Percentiles rank a stretch among this genome's conserved stretches.
Evolutionary conservation across 2,329 filamentous ascomycete species (phyloP).

Genomic region (Arthrobotrys pseudoclavata): DNA sequence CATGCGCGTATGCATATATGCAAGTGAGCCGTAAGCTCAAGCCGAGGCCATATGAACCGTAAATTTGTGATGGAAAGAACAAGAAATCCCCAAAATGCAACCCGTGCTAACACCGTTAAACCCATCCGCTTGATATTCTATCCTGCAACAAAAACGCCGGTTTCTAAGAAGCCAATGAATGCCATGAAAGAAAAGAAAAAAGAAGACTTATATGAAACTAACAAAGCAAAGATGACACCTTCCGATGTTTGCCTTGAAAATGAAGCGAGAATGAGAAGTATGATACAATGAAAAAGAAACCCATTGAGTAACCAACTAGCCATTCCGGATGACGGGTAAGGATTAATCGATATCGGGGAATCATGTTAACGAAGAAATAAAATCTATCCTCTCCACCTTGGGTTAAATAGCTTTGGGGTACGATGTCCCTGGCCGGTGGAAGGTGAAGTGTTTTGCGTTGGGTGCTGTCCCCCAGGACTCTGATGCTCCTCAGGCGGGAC

Average conservation of each 20-base stretch:
- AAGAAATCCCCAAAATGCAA: not conserved
- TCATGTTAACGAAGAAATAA: not conserved
- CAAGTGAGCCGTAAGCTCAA: not conserved
- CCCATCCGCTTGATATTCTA: conserved; percentile 22
- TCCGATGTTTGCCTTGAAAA: conserved; percentile 26
- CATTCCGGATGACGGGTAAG: conserved; percentile 25
- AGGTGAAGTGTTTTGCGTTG: not conserved
- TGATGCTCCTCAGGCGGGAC: conserved; percentile 13
- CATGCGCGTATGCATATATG: conserved; percentile 7
- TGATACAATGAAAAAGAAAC: conserved; percentile 12
- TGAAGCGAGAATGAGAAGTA: conserved; percentile 17
- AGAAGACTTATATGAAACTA: conserved; percentile 19
- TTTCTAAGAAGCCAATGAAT: conserved; percentile 5
- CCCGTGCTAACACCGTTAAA: conserved; percentile 18
- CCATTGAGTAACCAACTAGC: conserved; percentile 6
- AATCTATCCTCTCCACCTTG: conserved; percentile 39
- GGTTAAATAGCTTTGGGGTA: conserved; percentile 40
- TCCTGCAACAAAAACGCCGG: conserved; percentile 14
- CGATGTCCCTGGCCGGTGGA: conserved; percentile 7
- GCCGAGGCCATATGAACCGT: conserved; percentile 3
- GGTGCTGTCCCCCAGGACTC: not conserved
- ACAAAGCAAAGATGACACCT: conserved; percentile 35
- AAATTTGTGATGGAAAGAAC: conserved; percentile 4
- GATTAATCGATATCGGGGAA: not conserved
- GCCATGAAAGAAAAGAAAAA: not conserved